Conservation (phyloP, 177 flowering plant species). For the Vitis hybrid region DNA sequence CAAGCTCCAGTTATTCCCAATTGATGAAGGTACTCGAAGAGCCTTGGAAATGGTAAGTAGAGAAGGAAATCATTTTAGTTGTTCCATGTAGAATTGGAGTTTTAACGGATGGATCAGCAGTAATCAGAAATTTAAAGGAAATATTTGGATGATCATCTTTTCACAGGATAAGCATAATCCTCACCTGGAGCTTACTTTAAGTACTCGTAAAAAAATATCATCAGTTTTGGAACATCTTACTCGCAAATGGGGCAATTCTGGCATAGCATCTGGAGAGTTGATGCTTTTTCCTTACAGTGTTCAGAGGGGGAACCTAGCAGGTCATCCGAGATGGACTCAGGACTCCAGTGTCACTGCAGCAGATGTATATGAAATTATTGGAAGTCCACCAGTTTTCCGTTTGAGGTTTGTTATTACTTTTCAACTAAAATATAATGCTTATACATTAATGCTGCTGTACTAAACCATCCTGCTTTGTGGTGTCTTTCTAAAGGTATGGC, state of each 20-base stretch:
- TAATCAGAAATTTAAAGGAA: not conserved
- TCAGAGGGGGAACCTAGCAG: slow-evolving; percentile 52
- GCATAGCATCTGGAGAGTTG: slow-evolving; percentile 68
- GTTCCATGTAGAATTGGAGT: slow-evolving; percentile 5
- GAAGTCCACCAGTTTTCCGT: slow-evolving; percentile 82
- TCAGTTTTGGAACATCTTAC: slow-evolving; percentile 91
- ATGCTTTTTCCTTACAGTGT: slow-evolving; percentile 75
- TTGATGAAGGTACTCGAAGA: slow-evolving; percentile 78
- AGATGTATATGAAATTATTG: slow-evolving; percentile 71
- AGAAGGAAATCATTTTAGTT: not conserved
- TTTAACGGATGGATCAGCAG: not conserved
- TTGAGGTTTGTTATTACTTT: slow-evolving; percentile 57
- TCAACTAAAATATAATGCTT: not conserved
- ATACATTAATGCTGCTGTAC: not conserved
- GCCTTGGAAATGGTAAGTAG: slow-evolving; percentile 78
- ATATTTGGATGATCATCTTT: slow-evolving; percentile 7
- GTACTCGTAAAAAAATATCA: slow-evolving; percentile 87
- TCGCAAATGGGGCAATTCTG: slow-evolving; percentile 93
- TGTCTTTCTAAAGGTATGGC: slow-evolving; percentile 74
- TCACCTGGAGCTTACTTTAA: slow-evolving; percentile 89
- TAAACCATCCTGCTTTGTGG: slow-evolving; percentile 10
- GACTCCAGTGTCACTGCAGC: slow-evolving; percentile 75
- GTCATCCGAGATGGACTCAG: slow-evolving; percentile 71
- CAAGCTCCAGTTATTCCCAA: slow-evolving; percentile 93
- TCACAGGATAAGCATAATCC: slow-evolving; percentile 93